Conservation (phyloP, 768 basidiomycete species). For the Russula foetens region DNA sequence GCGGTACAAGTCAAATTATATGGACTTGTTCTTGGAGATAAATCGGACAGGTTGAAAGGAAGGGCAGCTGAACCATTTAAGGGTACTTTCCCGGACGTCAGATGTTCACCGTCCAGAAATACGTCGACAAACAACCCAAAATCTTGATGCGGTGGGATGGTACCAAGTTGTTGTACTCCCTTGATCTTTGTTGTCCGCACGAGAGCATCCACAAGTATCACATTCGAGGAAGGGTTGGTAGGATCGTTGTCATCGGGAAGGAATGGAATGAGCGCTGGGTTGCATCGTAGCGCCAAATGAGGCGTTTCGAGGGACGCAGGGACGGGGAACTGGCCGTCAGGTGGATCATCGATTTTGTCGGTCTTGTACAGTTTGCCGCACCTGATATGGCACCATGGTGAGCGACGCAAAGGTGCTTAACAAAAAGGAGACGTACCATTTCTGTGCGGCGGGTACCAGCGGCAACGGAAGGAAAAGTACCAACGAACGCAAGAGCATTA, state of each 20-base stretch:
- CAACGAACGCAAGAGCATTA: too few relatives aligned
- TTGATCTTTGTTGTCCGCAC: conserved; percentile 31
- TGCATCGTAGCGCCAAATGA: conserved; percentile 39
- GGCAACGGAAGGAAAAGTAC: too few relatives aligned
- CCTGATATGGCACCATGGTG: too few relatives aligned
- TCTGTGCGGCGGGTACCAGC: too few relatives aligned
- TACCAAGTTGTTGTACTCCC: conserved; percentile 28
- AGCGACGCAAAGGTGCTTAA: too few relatives aligned
- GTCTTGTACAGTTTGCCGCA: conserved; percentile 43
- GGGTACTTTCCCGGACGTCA: conserved; percentile 27
- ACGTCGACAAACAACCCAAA: conserved; percentile 26
- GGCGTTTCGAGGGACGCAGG: conserved; percentile 30
- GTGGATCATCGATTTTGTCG: conserved; percentile 34
- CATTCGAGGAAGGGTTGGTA: conserved; percentile 10
- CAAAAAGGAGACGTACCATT: too few relatives aligned
- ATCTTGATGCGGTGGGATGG: conserved; percentile 12
- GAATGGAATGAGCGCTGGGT: conserved; percentile 41
- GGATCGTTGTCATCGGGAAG: conserved; percentile 31
- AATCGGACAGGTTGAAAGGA: conserved; percentile 26
- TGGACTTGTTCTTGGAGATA: conserved; percentile 26
- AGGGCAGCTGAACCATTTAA: conserved; percentile 34
- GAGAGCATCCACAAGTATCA: conserved; percentile 33
- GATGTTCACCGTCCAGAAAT: conserved; percentile 22
- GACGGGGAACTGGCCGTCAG: conserved; percentile 38
- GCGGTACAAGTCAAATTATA: conserved; percentile 32